Evolutionary conservation across 2,329 filamentous ascomycete genomes (phyloP).

Genomic region (Cylindrodendrum hubeiense): DNA sequence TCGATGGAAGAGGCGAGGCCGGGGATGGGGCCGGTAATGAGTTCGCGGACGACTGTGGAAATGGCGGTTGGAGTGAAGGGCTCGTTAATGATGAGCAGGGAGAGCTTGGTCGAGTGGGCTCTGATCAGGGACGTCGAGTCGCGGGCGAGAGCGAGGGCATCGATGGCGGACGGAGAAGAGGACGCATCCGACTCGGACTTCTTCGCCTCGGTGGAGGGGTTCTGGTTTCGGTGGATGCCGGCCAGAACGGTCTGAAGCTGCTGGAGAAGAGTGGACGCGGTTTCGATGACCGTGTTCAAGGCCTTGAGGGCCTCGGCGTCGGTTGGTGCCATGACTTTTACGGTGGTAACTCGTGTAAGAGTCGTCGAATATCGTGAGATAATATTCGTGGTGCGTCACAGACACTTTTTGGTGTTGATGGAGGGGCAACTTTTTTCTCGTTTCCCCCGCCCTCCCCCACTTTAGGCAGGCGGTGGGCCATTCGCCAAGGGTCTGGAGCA

Average conservation of each 20-base stretch:
- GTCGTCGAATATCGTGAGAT: neutral
- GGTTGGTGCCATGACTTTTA: conserved; percentile 42
- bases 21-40: conserved; percentile 80
- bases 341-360: neutral
- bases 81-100: conserved; percentile 85
- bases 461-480: conserved; percentile 30
- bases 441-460: conserved; percentile 26
- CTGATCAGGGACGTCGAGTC: conserved; percentile 80
- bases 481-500: neutral
- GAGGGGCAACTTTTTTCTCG: conserved; percentile 41
- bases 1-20: conserved; percentile 79
- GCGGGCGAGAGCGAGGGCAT: conserved; percentile 76
- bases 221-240: conserved; percentile 50
- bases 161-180: conserved; percentile 48
- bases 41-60: conserved; percentile 75
- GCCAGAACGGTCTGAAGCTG: conserved; percentile 58
- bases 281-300: conserved; percentile 55
- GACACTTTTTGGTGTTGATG: conserved; percentile 38
- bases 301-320: conserved; percentile 48
- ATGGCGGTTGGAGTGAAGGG: conserved; percentile 88
- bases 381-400: conserved; percentile 1
- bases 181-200: conserved; percentile 18
- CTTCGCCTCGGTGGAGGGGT: neutral
- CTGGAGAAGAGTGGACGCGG: conserved; percentile 53
- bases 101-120: conserved; percentile 89